Evolutionary conservation across 257 asterid genomes (phyloP).

Genomic region (Cynanchum wilfordii): DNA sequence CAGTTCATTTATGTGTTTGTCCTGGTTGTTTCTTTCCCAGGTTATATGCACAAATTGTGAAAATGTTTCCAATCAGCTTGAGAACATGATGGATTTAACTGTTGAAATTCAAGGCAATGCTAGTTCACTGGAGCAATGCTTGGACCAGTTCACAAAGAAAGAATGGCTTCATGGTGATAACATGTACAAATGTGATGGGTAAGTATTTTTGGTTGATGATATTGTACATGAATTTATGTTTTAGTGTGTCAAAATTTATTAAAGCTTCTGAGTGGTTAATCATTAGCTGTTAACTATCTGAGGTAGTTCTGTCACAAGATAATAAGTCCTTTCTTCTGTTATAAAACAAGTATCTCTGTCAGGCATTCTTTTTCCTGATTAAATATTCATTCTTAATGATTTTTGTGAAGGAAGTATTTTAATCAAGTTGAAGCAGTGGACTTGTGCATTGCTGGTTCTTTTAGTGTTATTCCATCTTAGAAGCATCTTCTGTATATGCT

Average conservation of each 20-base stretch:
- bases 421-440: not conserved
- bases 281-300: not conserved
- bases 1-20: constrained; percentile 1
- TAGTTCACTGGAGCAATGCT: constrained; percentile 90
- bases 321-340: not conserved
- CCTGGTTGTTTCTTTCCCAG: constrained; percentile 33
- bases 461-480: not conserved
- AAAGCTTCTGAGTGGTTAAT: too few species aligned
- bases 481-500: not conserved
- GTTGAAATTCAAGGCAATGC: constrained; percentile 99
- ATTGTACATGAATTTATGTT: not conserved
- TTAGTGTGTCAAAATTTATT: not conserved
- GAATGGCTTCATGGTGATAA: constrained; percentile 97
- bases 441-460: not conserved
- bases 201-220: constrained; percentile 18
- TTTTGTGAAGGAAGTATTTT: too few species aligned
- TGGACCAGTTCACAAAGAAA: constrained; percentile 89
- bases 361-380: not conserved
- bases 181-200: constrained; percentile 97
- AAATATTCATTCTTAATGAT: not conserved
- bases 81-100: constrained; percentile 97
- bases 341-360: not conserved
- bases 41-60: constrained; percentile 90
- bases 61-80: constrained; percentile 79
- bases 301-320: not conserved